Conservation (phyloP, 2,329 filamentous ascomycete species). For the Ophiostoma ips region DNA sequence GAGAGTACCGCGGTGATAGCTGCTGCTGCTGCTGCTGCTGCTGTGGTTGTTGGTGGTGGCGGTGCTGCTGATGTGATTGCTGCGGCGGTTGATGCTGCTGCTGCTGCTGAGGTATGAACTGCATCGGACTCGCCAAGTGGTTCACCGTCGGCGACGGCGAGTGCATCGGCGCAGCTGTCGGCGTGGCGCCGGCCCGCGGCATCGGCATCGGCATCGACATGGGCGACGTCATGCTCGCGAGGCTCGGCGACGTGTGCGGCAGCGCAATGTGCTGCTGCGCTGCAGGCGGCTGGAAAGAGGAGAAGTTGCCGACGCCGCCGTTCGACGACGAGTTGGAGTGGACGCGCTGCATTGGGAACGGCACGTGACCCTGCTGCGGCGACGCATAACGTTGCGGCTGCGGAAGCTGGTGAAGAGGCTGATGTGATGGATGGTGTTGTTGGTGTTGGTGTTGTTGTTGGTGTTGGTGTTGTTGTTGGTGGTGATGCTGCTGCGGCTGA, state of each 20-base stretch:
- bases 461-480: not conserved
- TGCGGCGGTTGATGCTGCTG: not conserved
- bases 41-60: not conserved
- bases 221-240: slow-evolving; percentile 5
- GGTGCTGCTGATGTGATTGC: not conserved
- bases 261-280: slow-evolving; percentile 1
- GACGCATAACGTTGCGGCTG: slow-evolving; percentile 5
- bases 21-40: not conserved
- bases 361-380: slow-evolving; percentile 7
- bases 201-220: slow-evolving; percentile 4
- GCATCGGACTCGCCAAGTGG: slow-evolving; percentile 8
- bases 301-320: slow-evolving; percentile 1
- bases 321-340: slow-evolving; percentile 4
- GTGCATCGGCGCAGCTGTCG: not conserved
- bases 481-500: slow-evolving; percentile 3
- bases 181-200: not conserved
- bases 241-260: not conserved
- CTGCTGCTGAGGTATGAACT: slow-evolving; percentile 6
- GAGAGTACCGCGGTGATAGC: slow-evolving; percentile 4
- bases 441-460: slow-evolving; percentile 1
- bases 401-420: not conserved
- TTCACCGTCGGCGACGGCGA: slow-evolving; percentile 7
- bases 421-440: not conserved
- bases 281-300: slow-evolving; percentile 6
- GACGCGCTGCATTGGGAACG: slow-evolving; percentile 5